A percentile compares a stretch with the other conserved stretches of the same genome.
phyloP scores from a whole-genome alignment of 768 basidiomycete genomes.

The Cystobasidium onofrii region DNA sequence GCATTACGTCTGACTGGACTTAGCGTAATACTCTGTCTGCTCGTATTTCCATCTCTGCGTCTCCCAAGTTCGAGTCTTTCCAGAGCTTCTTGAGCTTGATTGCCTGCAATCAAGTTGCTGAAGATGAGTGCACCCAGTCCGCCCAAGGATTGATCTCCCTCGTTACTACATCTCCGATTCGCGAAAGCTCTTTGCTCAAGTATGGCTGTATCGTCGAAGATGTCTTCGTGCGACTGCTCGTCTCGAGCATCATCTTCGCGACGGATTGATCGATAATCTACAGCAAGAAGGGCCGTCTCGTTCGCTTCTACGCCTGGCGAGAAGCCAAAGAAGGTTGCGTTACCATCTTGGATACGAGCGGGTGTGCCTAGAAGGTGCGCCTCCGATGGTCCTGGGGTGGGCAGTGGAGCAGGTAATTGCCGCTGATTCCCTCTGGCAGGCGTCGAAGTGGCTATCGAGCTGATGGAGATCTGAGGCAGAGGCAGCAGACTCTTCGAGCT shows the following conservation, averaged over 20 bases:
- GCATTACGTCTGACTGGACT: background rate
- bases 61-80: background rate
- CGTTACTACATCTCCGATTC: background rate
- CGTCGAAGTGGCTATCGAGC: slow-evolving; percentile 6
- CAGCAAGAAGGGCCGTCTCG: background rate
- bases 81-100: background rate
- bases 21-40: background rate
- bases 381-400: background rate
- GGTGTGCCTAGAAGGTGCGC: background rate
- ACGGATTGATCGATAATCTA: background rate
- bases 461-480: background rate
- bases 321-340: slow-evolving; percentile 12
- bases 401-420: background rate
- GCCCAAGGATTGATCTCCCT: background rate
- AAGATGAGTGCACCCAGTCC: background rate
- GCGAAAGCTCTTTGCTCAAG: background rate
- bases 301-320: background rate
- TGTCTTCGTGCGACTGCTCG: background rate
- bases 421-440: background rate
- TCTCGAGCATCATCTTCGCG: background rate
- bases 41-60: background rate
- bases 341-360: background rate
- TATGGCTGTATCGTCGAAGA: background rate
- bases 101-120: background rate
- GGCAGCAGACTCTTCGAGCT: slow-evolving; percentile 1